Evolutionary conservation across 352 stramenopile species (phyloP).

Genomic region (Phytophthora idaei): DNA sequence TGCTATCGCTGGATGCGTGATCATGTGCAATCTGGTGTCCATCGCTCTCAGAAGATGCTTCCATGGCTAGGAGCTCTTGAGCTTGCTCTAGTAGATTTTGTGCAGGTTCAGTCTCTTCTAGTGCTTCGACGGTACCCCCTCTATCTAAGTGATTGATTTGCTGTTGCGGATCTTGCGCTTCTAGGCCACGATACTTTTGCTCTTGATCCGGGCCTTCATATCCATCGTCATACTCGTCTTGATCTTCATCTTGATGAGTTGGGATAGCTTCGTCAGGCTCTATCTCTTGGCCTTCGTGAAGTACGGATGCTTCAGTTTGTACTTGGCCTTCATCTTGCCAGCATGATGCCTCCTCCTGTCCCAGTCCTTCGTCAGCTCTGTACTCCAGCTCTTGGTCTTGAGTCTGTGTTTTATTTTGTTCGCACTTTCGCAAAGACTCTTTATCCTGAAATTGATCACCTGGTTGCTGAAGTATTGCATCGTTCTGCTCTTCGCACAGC

Average conservation of each 20-base stretch:
- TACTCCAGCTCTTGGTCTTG: background rate
- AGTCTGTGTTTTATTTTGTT: constrained; percentile 9
- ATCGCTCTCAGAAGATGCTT: constrained; percentile 13
- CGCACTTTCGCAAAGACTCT: background rate
- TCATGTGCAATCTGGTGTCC: constrained; percentile 3
- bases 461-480: background rate
- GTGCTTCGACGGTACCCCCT: background rate
- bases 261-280: background rate
- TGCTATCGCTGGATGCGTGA: constrained; percentile 14
- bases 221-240: constrained; percentile 23
- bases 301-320: background rate
- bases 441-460: background rate
- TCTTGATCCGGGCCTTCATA: constrained; percentile 16
- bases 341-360: background rate
- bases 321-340: constrained; percentile 1
- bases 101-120: background rate
- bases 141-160: background rate
- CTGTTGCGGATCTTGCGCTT: background rate
- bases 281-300: background rate
- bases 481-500: background rate
- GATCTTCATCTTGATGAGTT: constrained; percentile 9
- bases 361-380: background rate
- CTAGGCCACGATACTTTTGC: background rate
- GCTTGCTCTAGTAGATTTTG: constrained; percentile 20
- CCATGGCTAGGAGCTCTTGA: constrained; percentile 23